These are phyloP conservation scores for Insectozyma bohioensis DNA, from an alignment of 1,139 yeast genomes.

Conservation along the genomic window DNA sequence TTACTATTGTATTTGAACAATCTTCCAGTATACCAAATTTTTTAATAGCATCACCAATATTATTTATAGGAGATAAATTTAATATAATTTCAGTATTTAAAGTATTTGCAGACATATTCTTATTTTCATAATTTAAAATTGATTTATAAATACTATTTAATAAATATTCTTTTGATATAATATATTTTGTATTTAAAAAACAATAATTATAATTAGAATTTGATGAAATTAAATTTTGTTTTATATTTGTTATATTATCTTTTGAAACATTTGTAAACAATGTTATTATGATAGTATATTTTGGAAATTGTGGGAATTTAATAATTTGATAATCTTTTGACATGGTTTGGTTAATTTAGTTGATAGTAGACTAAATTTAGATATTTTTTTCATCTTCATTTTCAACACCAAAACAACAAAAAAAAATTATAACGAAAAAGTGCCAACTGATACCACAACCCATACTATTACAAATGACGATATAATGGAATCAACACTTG, in stretches of 20 bases:
- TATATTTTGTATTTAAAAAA: conserved; percentile 37
- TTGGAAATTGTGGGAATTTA: conserved; percentile 36
- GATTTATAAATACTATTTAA: conserved; percentile 35
- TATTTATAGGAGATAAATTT: conserved; percentile 44
- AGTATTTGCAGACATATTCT: conserved; percentile 38
- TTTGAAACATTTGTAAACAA: conserved; percentile 22
- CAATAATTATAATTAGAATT: conserved; percentile 40
- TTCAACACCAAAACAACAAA: too few relatives aligned
- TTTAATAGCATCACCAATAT: conserved; percentile 43
- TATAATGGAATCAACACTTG: too few relatives aligned
- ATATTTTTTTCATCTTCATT: too few relatives aligned
- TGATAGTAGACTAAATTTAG: too few relatives aligned
- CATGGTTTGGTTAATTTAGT: too few relatives aligned
- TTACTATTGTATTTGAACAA: conserved; percentile 27
- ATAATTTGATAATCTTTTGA: conserved; percentile 6
- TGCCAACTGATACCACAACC: too few relatives aligned
- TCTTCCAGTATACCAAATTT: conserved; percentile 41
- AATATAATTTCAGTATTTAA: conserved; percentile 44
- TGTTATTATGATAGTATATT: conserved; percentile 23
- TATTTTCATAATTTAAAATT: conserved; percentile 26
- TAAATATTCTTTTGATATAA: conserved; percentile 40
- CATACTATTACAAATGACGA: too few relatives aligned
- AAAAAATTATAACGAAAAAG: too few relatives aligned
- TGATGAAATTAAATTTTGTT: conserved; percentile 28
- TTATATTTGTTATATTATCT: conserved; percentile 25